A percentile compares a stretch with the other conserved stretches of the same genome.
These are phyloP conservation scores for Reticulomyxa filosa DNA, from an alignment of 78 protist genomes.

Conservation along the genomic window DNA sequence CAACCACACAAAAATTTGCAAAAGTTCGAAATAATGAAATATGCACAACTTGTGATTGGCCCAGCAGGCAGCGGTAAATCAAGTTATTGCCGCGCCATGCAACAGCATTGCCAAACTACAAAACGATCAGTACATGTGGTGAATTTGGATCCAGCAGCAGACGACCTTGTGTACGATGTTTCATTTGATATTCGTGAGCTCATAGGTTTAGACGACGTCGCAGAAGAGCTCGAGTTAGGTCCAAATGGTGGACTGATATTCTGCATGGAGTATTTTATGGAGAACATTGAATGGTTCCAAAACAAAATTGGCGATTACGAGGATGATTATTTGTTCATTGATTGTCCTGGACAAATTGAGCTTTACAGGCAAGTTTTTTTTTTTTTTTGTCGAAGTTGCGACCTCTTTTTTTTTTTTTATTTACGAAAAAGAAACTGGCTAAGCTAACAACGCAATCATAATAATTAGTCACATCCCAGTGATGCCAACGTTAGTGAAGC, in stretches of 20 bases:
- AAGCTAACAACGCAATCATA: no score
- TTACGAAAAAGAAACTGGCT: no score
- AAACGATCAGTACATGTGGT: slow-evolving; percentile 56
- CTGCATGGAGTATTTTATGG: slow-evolving; percentile 70
- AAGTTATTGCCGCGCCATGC: slow-evolving; percentile 59
- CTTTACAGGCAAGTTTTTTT: not conserved
- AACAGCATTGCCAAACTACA: slow-evolving; percentile 31
- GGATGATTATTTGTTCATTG: slow-evolving; percentile 83
- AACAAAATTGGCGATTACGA: slow-evolving; percentile 64
- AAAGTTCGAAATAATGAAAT: slow-evolving; percentile 58
- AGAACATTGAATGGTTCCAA: slow-evolving; percentile 57
- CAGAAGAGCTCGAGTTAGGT: slow-evolving; percentile 67
- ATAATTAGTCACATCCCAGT: slow-evolving; percentile 72
- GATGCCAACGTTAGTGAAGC: slow-evolving; percentile 33
- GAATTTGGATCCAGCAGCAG: slow-evolving; percentile 97
- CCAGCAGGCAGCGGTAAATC: slow-evolving; percentile 81
- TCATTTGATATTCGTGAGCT: slow-evolving; percentile 68
- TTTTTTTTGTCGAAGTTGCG: not conserved
- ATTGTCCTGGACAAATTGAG: slow-evolving; percentile 94
- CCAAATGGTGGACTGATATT: slow-evolving; percentile 94
- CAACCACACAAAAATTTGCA: no score
- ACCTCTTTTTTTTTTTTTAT: slow-evolving; percentile 22
- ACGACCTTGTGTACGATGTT: not conserved
- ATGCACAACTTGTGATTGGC: slow-evolving; percentile 82
- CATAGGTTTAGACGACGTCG: slow-evolving; percentile 61